Evolutionary conservation across 257 asterid genomes (phyloP).

Genomic region (Fraxinus pennsylvanica): DNA sequence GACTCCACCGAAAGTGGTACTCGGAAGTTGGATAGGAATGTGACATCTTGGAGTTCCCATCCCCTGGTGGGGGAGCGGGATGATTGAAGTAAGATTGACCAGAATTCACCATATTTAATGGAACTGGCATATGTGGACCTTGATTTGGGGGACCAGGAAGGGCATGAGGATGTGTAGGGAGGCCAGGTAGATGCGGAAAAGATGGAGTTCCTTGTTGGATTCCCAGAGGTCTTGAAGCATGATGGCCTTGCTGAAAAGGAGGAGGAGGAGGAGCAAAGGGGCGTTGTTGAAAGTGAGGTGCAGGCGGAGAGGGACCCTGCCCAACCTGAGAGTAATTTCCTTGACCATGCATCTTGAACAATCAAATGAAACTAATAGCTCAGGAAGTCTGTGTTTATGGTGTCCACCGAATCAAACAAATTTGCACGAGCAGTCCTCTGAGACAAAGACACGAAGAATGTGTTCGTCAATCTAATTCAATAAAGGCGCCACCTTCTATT

Average conservation of each 20-base stretch:
- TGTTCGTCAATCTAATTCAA: background rate
- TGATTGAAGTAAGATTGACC: slow-evolving; percentile 44
- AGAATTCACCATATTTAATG: slow-evolving; percentile 41
- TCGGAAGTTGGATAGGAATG: slow-evolving; percentile 39
- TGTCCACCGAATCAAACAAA: slow-evolving; percentile 21
- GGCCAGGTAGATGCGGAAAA: slow-evolving; percentile 35
- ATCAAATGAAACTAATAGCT: slow-evolving; percentile 29
- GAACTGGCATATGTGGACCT: slow-evolving; percentile 35
- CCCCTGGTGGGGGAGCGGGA: slow-evolving; percentile 42
- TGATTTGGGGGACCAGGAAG: slow-evolving; percentile 38
- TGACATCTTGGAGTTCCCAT: slow-evolving; percentile 41
- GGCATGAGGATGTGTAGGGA: slow-evolving; percentile 37
- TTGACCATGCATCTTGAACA: slow-evolving; percentile 58
- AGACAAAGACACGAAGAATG: slow-evolving; percentile 14
- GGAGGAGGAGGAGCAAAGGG: slow-evolving; percentile 42
- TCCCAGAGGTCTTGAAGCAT: slow-evolving; percentile 33
- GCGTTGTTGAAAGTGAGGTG: slow-evolving; percentile 48
- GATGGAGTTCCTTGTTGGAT: slow-evolving; percentile 46
- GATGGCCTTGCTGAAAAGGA: slow-evolving; percentile 36
- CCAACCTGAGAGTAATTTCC: slow-evolving; percentile 54
- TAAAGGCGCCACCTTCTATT: slow-evolving; percentile 1
- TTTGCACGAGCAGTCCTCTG: slow-evolving; percentile 18
- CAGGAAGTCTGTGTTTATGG: slow-evolving; percentile 14
- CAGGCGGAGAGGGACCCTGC: slow-evolving; percentile 44
- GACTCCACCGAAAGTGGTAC: slow-evolving; percentile 54